Evolutionary conservation across 2,329 filamentous ascomycete species (phyloP).

Genomic region (Penicillium hordei): DNA sequence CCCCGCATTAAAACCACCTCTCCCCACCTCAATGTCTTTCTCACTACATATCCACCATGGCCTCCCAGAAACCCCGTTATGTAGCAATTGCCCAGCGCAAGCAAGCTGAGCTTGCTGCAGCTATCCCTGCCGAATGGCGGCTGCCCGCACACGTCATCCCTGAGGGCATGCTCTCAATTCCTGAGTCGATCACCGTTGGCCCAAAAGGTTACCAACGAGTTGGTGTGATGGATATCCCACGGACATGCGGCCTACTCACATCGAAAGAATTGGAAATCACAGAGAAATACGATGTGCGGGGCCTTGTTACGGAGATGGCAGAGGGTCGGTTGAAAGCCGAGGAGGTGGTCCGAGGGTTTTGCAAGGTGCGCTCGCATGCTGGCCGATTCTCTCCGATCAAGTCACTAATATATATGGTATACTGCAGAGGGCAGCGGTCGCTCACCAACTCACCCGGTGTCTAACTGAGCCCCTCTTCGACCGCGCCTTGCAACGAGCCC

Average conservation of each 20-base stretch:
- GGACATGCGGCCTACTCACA: slow-evolving; percentile 54
- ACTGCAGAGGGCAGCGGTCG: slow-evolving; percentile 38
- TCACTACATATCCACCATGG: slow-evolving; percentile 14
- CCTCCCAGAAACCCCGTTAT: slow-evolving; percentile 24
- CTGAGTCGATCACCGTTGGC: slow-evolving; percentile 37
- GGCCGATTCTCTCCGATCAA: neutral
- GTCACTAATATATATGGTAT: neutral
- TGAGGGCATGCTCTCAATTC: slow-evolving; percentile 35
- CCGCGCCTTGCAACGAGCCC: slow-evolving; percentile 50
- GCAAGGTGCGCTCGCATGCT: slow-evolving; percentile 39
- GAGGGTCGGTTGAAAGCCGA: slow-evolving; percentile 38
- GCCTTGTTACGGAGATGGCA: slow-evolving; percentile 38
- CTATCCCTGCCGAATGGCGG: slow-evolving; percentile 43
- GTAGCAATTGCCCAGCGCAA: slow-evolving; percentile 40
- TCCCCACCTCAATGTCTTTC: neutral
- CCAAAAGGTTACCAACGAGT: slow-evolving; percentile 32
- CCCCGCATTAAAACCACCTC: slow-evolving; percentile 13
- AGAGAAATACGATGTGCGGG: slow-evolving; percentile 50
- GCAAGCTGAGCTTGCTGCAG: slow-evolving; percentile 38
- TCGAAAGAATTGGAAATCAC: slow-evolving; percentile 56
- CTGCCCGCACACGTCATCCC: slow-evolving; percentile 36
- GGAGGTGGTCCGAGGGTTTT: slow-evolving; percentile 56
- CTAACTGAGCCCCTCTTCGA: slow-evolving; percentile 56
- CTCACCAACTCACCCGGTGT: slow-evolving; percentile 48
- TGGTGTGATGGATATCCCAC: slow-evolving; percentile 51